Percentiles rank a stretch among this genome's conserved stretches.
phyloP scores from a whole-genome alignment of 2,329 filamentous ascomycete species.

The Mollisiaceae sp. region DNA sequence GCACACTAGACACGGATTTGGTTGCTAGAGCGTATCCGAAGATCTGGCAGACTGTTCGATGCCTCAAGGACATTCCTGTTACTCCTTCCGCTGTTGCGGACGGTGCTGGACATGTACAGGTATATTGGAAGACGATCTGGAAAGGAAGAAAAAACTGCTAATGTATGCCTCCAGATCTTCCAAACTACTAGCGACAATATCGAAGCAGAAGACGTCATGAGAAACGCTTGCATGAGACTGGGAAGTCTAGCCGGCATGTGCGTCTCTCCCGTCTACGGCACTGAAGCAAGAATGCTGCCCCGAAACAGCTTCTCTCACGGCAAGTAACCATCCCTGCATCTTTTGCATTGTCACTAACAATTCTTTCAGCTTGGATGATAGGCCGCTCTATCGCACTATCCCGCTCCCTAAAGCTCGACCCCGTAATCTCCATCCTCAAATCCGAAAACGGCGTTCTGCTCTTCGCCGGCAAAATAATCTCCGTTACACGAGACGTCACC shows the following conservation, averaged over 20 bases:
- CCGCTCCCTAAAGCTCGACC: conserved; percentile 37
- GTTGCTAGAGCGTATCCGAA: conserved; percentile 42
- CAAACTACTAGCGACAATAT: conserved; percentile 30
- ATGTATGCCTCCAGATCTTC: conserved; percentile 30
- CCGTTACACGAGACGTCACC: conserved; percentile 36
- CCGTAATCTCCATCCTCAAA: conserved; percentile 35
- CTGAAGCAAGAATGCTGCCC: conserved; percentile 39
- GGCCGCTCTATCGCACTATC: conserved; percentile 60
- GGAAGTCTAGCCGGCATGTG: conserved; percentile 40
- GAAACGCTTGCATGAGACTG: conserved; percentile 35
- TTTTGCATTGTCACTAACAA: conserved; percentile 9
- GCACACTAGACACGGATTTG: conserved; percentile 38
- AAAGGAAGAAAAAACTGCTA: neutral
- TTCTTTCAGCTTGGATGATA: conserved; percentile 52
- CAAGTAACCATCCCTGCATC: conserved; percentile 14
- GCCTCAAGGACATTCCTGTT: conserved; percentile 37
- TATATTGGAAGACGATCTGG: conserved; percentile 5
- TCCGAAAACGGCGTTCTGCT: conserved; percentile 39
- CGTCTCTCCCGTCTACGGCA: conserved; percentile 36
- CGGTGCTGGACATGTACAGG: conserved; percentile 30
- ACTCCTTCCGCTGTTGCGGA: conserved; percentile 38
- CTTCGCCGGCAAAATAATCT: conserved; percentile 40
- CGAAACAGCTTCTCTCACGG: conserved; percentile 41
- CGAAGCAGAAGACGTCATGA: conserved; percentile 39
- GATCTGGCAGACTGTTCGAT: conserved; percentile 41